Evolutionary conservation across 73 alveolate species (phyloP).

Genomic region (Blepharisma japonicum): DNA sequence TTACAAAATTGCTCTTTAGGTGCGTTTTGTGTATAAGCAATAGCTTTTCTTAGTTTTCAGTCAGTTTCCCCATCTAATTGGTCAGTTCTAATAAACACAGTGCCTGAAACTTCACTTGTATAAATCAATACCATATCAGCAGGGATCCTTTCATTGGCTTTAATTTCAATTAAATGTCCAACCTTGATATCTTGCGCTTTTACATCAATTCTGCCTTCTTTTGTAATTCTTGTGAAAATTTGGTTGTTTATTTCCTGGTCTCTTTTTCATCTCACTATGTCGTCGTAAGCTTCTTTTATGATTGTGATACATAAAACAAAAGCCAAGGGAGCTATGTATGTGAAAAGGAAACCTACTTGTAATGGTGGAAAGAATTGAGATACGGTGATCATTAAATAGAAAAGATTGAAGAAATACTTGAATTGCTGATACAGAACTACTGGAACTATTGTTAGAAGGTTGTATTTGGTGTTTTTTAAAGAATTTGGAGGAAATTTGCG

Average conservation of each 20-base stretch:
- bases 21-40: conserved; percentile 46
- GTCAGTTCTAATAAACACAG: conserved; percentile 87
- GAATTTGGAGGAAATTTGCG: conserved; percentile 39
- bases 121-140: conserved; percentile 82
- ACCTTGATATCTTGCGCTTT: conserved; percentile 51
- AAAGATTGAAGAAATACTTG: conserved; percentile 77
- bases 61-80: conserved; percentile 98
- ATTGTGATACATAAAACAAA: conserved; percentile 88
- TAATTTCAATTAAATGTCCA: conserved; percentile 85
- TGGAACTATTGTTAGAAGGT: conserved; percentile 76
- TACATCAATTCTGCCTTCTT: neutral
- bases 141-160: conserved; percentile 83
- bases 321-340: conserved; percentile 92
- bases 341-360: conserved; percentile 86
- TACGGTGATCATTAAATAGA: conserved; percentile 75
- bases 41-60: conserved; percentile 95
- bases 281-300: conserved; percentile 92
- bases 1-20: conserved; percentile 46
- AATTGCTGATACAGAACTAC: conserved; percentile 86
- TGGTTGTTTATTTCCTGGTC: conserved; percentile 52
- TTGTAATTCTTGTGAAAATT: conserved; percentile 37
- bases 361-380: conserved; percentile 78
- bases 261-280: conserved; percentile 69
- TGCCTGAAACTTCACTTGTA: conserved; percentile 64
- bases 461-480: conserved; percentile 78